Conservation (phyloP, 2,329 filamentous ascomycete species). For the Plectosphaerella cucumerina region DNA sequence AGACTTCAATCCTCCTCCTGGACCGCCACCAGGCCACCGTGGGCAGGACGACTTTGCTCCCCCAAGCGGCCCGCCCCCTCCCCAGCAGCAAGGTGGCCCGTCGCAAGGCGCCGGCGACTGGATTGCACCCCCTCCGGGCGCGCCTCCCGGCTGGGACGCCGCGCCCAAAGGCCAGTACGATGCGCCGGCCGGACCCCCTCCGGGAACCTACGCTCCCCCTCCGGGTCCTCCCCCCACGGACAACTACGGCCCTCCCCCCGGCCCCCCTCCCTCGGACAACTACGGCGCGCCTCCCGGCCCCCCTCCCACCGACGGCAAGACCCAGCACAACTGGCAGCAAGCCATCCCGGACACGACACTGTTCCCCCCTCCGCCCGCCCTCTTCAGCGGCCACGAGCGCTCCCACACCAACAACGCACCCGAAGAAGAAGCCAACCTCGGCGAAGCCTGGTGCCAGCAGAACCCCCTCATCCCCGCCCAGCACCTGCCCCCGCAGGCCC, state of each 20-base stretch:
- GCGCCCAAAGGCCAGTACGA: slow-evolving; percentile 16
- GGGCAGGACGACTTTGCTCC: background rate
- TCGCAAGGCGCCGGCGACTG: too few species aligned
- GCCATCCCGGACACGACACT: slow-evolving; percentile 69
- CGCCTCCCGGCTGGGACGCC: too few species aligned
- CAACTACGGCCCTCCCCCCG: slow-evolving; percentile 21
- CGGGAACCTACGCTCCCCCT: slow-evolving; percentile 29
- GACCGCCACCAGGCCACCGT: slow-evolving; percentile 15
- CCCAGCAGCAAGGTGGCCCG: too few species aligned
- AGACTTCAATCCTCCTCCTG: slow-evolving; percentile 17
- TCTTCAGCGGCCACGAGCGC: slow-evolving; percentile 58
- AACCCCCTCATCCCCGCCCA: slow-evolving; percentile 56
- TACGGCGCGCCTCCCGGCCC: slow-evolving; percentile 33
- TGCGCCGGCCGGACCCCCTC: slow-evolving; percentile 14
- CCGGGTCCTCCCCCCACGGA: slow-evolving; percentile 26
- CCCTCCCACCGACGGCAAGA: slow-evolving; percentile 15
- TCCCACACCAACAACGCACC: slow-evolving; percentile 69
- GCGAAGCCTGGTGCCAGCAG: slow-evolving; percentile 59
- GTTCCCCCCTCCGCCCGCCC: slow-evolving; percentile 67
- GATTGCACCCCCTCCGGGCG: slow-evolving; percentile 20
- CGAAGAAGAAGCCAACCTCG: slow-evolving; percentile 58
- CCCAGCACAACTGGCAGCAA: slow-evolving; percentile 64
- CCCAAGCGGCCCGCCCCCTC: slow-evolving; percentile 1
- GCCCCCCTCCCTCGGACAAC: slow-evolving; percentile 22
- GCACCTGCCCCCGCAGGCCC: slow-evolving; percentile 39